Evolutionary conservation across 2,329 filamentous ascomycete species (phyloP), one percentile per base, ranked within the genome.

Genomic region (Apiospora sp.): DNA sequence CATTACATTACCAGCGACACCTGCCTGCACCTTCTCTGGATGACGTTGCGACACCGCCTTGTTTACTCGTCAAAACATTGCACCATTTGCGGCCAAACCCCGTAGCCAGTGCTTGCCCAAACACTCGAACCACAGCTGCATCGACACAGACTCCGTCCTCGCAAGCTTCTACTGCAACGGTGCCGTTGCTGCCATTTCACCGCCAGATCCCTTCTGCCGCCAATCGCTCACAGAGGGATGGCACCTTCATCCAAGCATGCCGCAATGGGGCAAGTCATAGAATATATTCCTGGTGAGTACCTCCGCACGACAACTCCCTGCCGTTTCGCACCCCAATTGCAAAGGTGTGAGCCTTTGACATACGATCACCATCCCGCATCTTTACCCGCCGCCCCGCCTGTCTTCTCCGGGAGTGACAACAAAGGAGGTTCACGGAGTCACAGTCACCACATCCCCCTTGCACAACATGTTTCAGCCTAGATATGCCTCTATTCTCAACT

Each of bases 221-320:
- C 58, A 41, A 64, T 64, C 34, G 58, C 58, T 34, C 34, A 37
- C 58, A 64, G 58, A 64, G 58, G 67, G 78, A 90, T 89, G 87
- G 85, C 86, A 76, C 86, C 87, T 83, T 86, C 87, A 76, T 84
- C 82, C 76, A 82, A 83, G 81, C 80, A 79, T 81, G 80, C 89
- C 82, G 93, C 91, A 83, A 90, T 94, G 85, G 95, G 94, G 75
- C 94, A 97, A 86, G 91, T 98, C 78, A 95, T 98, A 81, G 95
- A 98, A 87, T 98, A 98, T 84, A 97, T 98, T 79, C 93, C 95
- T 87, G 94, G 95, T 97, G 88, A 79, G 90, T 86, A 14, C 8
- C 67, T 68, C 44, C 22, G 27, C 27, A 14, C 67, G n/a, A n/a
- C 10, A 41, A 41, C 19, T 14, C 30, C 30, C 19, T 41, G 3